Evolutionary conservation across 768 basidiomycete genomes (phyloP), one percentile per base, ranked within the genome.

Genomic region (Lactarius pseudohatsudake): DNA sequence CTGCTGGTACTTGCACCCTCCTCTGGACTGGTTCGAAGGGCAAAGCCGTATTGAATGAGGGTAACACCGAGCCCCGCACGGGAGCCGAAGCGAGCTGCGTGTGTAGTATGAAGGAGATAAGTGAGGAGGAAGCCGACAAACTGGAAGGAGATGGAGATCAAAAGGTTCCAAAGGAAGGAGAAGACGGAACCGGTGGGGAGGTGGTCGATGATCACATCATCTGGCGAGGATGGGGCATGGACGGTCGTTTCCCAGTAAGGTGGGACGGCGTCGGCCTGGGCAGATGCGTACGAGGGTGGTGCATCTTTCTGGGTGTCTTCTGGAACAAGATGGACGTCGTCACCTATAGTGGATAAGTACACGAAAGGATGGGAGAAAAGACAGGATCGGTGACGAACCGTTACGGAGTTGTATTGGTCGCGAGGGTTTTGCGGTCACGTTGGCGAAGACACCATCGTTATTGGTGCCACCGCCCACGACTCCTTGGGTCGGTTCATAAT

Each of bases 191-290:
- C 91, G 7, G 89, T 90, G 47, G 90, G 91, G 61, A 98, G 84
- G 15, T 88, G 87, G 71, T 98, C 96, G 73, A 98, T 88, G 72
- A 96, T 86, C 79, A 97, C 87, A 71, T 95, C 89, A 68, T 85
- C 83, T 18, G 87, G 79, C 18, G 86, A 76, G 69, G 85, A 87
- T 10, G 96, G 94, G 8, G 96, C 88, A 75, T 98, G 92, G n/a
- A 98, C 86, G 2, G 94, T 96, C 2, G 94, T 97, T 71, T 98
- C 96, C 87, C 94, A 98, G 77, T 99, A 99, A 1, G 95, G 92
- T 4, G 97, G 97, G 8, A 94, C 95, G n/a, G 94, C 87, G 76
- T 99, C 97, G 18, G 91, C 88, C 74, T 96, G 89, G 11, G 97
- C 97, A 36, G 87, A 82, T 16, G 92, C 89, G 76, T 99, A 98